These are phyloP conservation scores for Lentinula novae-zelandiae DNA, from an alignment of 1,284 basidiomycete species.

Conservation along the genomic window DNA sequence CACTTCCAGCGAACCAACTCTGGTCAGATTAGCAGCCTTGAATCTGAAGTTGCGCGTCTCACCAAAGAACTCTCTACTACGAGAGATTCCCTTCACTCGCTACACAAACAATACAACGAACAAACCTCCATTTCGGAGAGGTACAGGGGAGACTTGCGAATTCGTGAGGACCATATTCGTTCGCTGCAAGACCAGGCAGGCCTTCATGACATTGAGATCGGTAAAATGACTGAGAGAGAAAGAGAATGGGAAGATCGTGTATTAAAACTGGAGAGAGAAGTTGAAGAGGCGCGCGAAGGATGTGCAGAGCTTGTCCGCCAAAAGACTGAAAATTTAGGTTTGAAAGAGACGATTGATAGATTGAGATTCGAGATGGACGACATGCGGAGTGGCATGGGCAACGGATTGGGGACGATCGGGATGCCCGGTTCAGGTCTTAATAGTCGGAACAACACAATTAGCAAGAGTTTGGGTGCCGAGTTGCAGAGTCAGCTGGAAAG, in stretches of 20 bases:
- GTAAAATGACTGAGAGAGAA: slow-evolving; percentile 61
- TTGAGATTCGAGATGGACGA: slow-evolving; percentile 90
- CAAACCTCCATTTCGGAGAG: slow-evolving; percentile 59
- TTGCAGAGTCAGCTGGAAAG: slow-evolving; percentile 40
- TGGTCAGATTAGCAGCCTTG: slow-evolving; percentile 64
- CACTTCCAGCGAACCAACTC: slow-evolving; percentile 50
- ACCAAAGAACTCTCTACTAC: slow-evolving; percentile 69
- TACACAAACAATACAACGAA: slow-evolving; percentile 84
- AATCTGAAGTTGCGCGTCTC: slow-evolving; percentile 74
- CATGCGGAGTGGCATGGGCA: slow-evolving; percentile 51
- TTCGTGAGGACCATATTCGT: slow-evolving; percentile 70
- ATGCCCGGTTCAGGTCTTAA: slow-evolving; percentile 39
- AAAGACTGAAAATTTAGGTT: slow-evolving; percentile 85
- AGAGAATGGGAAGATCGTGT: slow-evolving; percentile 68
- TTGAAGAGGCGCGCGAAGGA: slow-evolving; percentile 63
- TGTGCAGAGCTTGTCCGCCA: slow-evolving; percentile 78
- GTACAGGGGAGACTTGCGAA: slow-evolving; percentile 68
- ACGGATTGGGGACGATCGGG: slow-evolving; percentile 27
- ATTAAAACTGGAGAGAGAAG: slow-evolving; percentile 60
- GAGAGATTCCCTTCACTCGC: slow-evolving; percentile 61
- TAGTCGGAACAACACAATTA: slow-evolving; percentile 51
- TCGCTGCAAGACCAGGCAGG: slow-evolving; percentile 54
- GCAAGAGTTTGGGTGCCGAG: slow-evolving; percentile 81
- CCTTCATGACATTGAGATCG: slow-evolving; percentile 58
- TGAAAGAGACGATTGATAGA: slow-evolving; percentile 92